Evolutionary conservation across 2,329 filamentous ascomycete genomes (phyloP).

Genomic region (Aspergillus tubingensis): DNA sequence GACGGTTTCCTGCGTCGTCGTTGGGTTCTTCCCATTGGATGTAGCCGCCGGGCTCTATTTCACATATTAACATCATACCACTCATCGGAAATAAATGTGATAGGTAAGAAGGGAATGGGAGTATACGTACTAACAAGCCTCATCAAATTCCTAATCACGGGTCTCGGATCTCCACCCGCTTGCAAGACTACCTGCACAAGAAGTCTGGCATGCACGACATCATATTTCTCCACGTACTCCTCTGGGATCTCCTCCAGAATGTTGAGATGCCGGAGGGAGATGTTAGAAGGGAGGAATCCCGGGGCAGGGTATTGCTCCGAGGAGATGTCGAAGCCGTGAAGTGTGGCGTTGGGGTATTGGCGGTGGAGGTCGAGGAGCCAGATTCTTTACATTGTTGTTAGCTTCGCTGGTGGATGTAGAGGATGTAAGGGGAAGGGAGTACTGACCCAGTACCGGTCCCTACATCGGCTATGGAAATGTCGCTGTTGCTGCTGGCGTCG

Average conservation of each 20-base stretch:
- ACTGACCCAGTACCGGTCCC: conserved; percentile 19
- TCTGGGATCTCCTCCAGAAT: conserved; percentile 16
- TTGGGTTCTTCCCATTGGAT: background rate
- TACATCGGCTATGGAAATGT: conserved; percentile 21
- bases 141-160: background rate
- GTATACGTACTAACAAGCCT: background rate
- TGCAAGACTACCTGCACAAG: conserved; percentile 3
- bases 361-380: conserved; percentile 16
- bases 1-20: background rate
- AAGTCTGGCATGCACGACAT: conserved; percentile 26
- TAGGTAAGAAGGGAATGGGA: background rate
- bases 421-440: too few species aligned
- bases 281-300: conserved; percentile 13
- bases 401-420: background rate
- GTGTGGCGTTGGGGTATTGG: conserved; percentile 8
- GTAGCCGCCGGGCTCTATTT: background rate
- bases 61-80: background rate
- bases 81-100: background rate
- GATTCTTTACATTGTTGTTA: background rate
- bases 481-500: background rate
- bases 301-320: conserved; percentile 9
- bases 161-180: background rate
- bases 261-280: conserved; percentile 16
- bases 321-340: conserved; percentile 23
- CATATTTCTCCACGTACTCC: conserved; percentile 22